These are phyloP conservation scores for Crithidia fasciculata DNA, from an alignment of 208 protist species.

Conservation along the genomic window DNA sequence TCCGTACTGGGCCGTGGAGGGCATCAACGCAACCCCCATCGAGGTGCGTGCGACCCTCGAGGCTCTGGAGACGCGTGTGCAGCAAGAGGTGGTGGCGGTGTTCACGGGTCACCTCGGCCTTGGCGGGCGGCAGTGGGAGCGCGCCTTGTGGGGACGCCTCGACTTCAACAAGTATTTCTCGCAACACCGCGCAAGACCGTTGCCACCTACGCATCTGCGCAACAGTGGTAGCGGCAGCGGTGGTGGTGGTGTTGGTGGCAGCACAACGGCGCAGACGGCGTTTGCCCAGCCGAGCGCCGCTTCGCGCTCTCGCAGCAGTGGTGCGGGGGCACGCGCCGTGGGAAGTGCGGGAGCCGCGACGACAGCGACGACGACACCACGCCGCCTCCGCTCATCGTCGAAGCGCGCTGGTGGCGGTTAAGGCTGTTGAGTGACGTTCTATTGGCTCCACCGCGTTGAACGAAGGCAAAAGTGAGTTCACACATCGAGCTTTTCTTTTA, in stretches of 20 bases:
- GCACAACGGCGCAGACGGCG: not conserved
- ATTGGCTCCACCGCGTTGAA: too few species aligned
- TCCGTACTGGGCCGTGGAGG: conserved; percentile 75
- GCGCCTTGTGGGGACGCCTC: conserved; percentile 77
- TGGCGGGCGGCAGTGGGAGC: conserved; percentile 55
- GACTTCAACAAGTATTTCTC: conserved; percentile 84
- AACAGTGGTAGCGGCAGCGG: not conserved
- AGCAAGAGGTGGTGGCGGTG: conserved; percentile 66
- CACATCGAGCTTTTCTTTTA: too few species aligned
- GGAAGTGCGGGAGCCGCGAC: not conserved
- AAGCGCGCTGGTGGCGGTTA: conserved; percentile 3
- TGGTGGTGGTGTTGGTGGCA: not conserved
- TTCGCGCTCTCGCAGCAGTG: conserved; percentile 1
- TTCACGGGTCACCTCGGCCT: conserved; percentile 67
- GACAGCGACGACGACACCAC: conserved; percentile 3
- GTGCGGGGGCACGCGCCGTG: not conserved
- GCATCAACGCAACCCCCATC: conserved; percentile 54
- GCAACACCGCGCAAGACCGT: conserved; percentile 12
- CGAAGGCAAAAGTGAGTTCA: too few species aligned
- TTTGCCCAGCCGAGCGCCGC: conserved; percentile 5
- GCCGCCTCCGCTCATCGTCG: not conserved
- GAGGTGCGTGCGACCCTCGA: conserved; percentile 73
- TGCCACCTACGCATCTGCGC: conserved; percentile 2
- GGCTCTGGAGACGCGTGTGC: conserved; percentile 67
- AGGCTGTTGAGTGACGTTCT: not conserved